Base-by-base conservation (phyloP, 2,329 filamentous ascomycete species). In the Hymenoscyphus albidus region DNA sequence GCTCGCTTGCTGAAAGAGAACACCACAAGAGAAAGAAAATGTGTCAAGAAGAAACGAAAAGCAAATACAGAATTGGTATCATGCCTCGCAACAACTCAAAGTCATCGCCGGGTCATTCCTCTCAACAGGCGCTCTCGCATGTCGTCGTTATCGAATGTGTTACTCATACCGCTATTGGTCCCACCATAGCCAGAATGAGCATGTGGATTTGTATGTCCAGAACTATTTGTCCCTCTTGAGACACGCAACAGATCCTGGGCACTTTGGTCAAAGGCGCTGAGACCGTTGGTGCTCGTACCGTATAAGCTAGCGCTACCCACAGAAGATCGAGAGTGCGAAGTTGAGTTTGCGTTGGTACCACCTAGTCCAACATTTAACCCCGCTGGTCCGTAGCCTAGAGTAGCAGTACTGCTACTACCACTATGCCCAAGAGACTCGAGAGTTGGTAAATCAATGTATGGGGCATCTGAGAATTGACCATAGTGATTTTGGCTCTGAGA, bases 361-460 rank as follows among this genome's bases (percentile, higher is more conserved):
- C 62, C 62, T 16, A 67, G 40, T 2, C 65, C 65, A 31, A 64
- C 58, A 44, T 55, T 51, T 12, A 68, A 54, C 27, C 48, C 44
- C 32, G 27, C 58, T 62, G 67, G 64, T 22, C 63, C 66, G 57
- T 66, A 70, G 31, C 54, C 62, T 40, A 64, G 62, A 62, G 51
- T 65, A n/a, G 64, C 62, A 31, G 58, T 60, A n/a, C 55, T 39
- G 13, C 64, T 64, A 38, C 61, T 63, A 12, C 68, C 67, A 10
- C 64, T 64, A 58, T 74, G 72, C 3, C 72, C 70, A 14, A 75
- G 64, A 5, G 70, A 71, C 14, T 75, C 73, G 0, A 74, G 61
- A 12, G 72, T 73, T 12, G 73, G 73, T 0, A 75, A 65, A 59
- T 75, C 73, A 27, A 74, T 68, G 54, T 70, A 74, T 5, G 73